Conservation (phyloP, 768 basidiomycete genomes). For the Sporobolomyces roseus region DNA sequence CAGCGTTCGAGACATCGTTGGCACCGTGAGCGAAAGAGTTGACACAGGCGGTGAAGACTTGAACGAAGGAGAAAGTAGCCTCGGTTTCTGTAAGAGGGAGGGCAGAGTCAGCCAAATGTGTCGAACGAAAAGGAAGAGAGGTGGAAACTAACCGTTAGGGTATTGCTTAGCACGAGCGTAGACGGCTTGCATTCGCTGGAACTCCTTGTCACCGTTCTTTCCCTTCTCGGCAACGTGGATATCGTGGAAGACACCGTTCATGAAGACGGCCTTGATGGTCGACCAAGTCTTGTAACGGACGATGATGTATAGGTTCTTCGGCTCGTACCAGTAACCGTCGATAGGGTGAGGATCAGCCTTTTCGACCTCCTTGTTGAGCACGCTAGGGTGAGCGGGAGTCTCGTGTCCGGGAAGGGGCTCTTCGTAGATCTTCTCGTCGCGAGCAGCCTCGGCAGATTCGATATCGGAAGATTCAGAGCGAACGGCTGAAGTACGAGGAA, state of each 20-base stretch:
- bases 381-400: neutral
- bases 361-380: conserved; percentile 38
- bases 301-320: conserved; percentile 50
- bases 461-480: conserved; percentile 10
- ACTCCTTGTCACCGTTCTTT: conserved; percentile 44
- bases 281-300: conserved; percentile 46
- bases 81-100: conserved; percentile 51
- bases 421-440: conserved; percentile 35
- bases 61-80: conserved; percentile 53
- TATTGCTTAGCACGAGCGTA: conserved; percentile 49
- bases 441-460: conserved; percentile 5
- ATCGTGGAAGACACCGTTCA: conserved; percentile 35
- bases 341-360: conserved; percentile 46
- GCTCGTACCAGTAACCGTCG: conserved; percentile 48
- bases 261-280: conserved; percentile 19
- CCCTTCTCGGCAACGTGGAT: conserved; percentile 43
- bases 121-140: neutral
- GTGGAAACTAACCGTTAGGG: conserved; percentile 45
- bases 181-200: conserved; percentile 47
- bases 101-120: too few species aligned
- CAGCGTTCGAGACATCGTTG: conserved; percentile 50
- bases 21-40: conserved; percentile 51
- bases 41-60: conserved; percentile 53
- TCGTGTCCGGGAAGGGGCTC: conserved; percentile 27
- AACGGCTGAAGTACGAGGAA: neutral